A percentile compares a stretch with the other conserved stretches of the same genome.
phyloP scores from a whole-genome alignment of 805 yeast genomes.

The Candida xiaguanensis region DNA sequence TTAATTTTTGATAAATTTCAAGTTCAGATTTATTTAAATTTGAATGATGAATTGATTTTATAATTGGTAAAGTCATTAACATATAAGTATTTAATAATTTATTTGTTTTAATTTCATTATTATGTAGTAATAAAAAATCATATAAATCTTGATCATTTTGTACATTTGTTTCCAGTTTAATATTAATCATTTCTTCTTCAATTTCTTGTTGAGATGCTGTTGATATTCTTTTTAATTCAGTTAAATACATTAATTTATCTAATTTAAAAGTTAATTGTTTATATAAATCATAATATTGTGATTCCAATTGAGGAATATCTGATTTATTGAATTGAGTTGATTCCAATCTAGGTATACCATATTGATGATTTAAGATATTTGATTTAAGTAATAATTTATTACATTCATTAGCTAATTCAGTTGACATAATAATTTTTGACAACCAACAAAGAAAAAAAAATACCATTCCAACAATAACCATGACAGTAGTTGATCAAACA shows the following conservation, averaged over 20 bases:
- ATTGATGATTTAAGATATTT: constrained; percentile 27
- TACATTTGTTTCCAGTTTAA: constrained; percentile 10
- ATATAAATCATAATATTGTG: constrained; percentile 23
- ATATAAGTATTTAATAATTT: constrained; percentile 22
- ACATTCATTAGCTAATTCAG: constrained; percentile 19
- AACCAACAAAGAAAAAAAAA: constrained; percentile 1
- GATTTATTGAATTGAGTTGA: constrained; percentile 2
- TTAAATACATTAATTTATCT: constrained; percentile 26
- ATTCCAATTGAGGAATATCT: constrained; percentile 18
- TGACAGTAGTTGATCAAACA: constrained; percentile 3
- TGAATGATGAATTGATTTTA: constrained; percentile 30
- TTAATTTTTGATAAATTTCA: constrained; percentile 19
- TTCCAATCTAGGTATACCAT: constrained; percentile 27
- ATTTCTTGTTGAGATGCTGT: constrained; percentile 13
- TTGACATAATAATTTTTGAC: constrained; percentile 13
- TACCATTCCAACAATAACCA: too few relatives aligned
- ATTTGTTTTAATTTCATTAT: constrained; percentile 19
- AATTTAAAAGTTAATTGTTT: constrained; percentile 20
- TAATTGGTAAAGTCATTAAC: constrained; percentile 27
- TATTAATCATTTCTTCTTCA: constrained; percentile 14
- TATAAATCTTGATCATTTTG: constrained; percentile 13
- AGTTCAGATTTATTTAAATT: constrained; percentile 23
- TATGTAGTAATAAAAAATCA: constrained; percentile 18
- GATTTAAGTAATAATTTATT: constrained; percentile 20
- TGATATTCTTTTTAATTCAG: constrained; percentile 20